These are phyloP conservation scores for Penicillium crustosum DNA, from an alignment of 2,329 filamentous ascomycete species.

Conservation along the genomic window DNA sequence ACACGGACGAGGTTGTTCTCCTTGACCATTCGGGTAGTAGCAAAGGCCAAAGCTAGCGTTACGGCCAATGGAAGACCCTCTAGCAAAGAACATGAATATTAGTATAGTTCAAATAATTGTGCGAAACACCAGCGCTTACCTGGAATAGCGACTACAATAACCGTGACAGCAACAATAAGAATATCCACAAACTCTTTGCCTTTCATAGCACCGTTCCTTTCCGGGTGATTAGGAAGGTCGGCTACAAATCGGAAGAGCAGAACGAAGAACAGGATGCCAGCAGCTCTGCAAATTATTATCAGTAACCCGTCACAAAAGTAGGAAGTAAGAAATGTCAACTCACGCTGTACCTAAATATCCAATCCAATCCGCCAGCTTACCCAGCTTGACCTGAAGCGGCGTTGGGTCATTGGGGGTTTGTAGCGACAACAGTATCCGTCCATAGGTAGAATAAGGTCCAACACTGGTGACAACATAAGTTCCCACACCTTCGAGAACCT, in stretches of 20 bases:
- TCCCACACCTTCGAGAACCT: conserved; percentile 74
- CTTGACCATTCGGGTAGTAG: conserved; percentile 73
- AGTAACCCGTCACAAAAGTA: neutral
- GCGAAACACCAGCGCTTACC: conserved; percentile 27
- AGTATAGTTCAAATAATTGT: conserved; percentile 1
- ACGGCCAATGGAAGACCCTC: conserved; percentile 76
- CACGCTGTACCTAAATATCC: conserved; percentile 71
- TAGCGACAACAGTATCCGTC: conserved; percentile 71
- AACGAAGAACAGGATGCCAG: conserved; percentile 79
- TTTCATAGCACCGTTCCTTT: conserved; percentile 64
- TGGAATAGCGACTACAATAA: conserved; percentile 76
- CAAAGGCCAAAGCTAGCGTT: conserved; percentile 74
- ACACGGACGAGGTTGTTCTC: conserved; percentile 77
- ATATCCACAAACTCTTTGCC: conserved; percentile 75
- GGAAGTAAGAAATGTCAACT: conserved; percentile 5
- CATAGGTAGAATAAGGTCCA: conserved; percentile 71
- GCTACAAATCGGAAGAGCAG: conserved; percentile 83
- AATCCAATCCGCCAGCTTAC: conserved; percentile 73
- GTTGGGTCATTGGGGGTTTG: conserved; percentile 74
- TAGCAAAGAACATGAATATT: conserved; percentile 38
- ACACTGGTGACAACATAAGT: conserved; percentile 73
- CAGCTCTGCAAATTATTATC: conserved; percentile 44
- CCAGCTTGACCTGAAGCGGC: conserved; percentile 73
- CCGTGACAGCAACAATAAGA: conserved; percentile 75
- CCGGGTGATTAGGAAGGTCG: conserved; percentile 55